Evolutionary conservation across 208 protist species (phyloP).

Genomic region (Trypanosoma lewisi): DNA sequence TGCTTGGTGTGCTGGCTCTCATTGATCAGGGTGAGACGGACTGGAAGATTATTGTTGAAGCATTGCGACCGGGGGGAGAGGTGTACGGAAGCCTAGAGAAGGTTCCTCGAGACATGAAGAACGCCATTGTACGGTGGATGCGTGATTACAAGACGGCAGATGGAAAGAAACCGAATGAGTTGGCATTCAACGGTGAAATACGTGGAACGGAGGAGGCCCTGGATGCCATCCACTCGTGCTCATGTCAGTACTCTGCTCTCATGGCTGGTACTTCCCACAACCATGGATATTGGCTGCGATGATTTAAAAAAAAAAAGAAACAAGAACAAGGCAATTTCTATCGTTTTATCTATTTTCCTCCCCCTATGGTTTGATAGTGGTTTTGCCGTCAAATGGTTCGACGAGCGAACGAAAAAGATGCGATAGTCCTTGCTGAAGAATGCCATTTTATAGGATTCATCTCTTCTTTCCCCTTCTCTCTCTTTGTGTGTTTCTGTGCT

Average conservation of each 20-base stretch:
- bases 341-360: too few species aligned
- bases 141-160: constrained; percentile 92
- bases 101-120: constrained; percentile 49
- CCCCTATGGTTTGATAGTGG: too few species aligned
- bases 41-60: constrained; percentile 89
- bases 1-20: constrained; percentile 85
- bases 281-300: constrained; percentile 63
- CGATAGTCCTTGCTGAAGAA: too few species aligned
- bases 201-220: constrained; percentile 55
- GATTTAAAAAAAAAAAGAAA: too few species aligned
- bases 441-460: too few species aligned
- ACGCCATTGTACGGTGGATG: constrained; percentile 83
- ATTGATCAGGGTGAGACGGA: constrained; percentile 93
- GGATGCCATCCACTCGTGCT: constrained; percentile 52
- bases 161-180: constrained; percentile 87
- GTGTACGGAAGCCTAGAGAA: constrained; percentile 45
- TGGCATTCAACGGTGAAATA: constrained; percentile 72
- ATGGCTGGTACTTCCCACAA: constrained; percentile 32
- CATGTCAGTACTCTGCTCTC: constrained; percentile 60
- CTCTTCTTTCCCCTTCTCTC: too few species aligned
- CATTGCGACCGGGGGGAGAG: constrained; percentile 24
- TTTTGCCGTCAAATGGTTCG: too few species aligned
- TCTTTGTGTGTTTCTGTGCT: too few species aligned
- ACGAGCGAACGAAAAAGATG: too few species aligned
- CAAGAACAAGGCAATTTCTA: too few species aligned